Evolutionary conservation across 75 land plant species (phyloP).

Genomic region (Larix kaempferi): DNA sequence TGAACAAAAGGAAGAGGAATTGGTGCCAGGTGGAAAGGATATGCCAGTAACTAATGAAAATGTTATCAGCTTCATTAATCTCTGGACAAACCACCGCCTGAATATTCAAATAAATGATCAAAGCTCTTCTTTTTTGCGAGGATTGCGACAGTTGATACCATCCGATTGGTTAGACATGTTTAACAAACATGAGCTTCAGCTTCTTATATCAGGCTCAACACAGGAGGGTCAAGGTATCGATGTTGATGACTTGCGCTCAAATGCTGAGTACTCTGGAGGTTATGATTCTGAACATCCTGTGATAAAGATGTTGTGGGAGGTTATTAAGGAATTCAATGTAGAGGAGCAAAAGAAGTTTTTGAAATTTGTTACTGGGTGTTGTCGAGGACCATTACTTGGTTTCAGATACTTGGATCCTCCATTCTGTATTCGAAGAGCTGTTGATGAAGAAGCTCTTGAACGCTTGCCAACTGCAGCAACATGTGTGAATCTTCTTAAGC

Average conservation of each 20-base stretch:
- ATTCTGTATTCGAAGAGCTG: constrained; percentile 84
- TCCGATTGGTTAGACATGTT: constrained; percentile 91
- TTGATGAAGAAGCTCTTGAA: constrained; percentile 64
- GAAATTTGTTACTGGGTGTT: constrained; percentile 96
- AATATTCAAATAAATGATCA: constrained; percentile 87
- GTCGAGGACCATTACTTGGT: constrained; percentile 91
- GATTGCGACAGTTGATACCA: constrained; percentile 80
- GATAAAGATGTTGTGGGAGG: constrained; percentile 89
- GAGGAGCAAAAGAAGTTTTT: constrained; percentile 78
- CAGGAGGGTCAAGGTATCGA: constrained; percentile 49
- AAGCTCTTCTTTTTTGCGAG: constrained; percentile 72
- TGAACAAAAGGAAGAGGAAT: constrained; percentile 84
- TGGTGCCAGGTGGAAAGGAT: constrained; percentile 81
- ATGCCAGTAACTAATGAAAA: constrained; percentile 78
- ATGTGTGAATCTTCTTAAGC: constrained; percentile 93
- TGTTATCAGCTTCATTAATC: constrained; percentile 76
- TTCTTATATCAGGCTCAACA: constrained; percentile 83
- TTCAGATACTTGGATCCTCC: constrained; percentile 84
- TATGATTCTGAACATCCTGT: constrained; percentile 83
- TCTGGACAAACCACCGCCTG: constrained; percentile 70
- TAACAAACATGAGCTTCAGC: constrained; percentile 88
- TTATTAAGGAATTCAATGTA: constrained; percentile 56
- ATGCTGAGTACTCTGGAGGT: constrained; percentile 79
- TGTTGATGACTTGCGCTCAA: constrained; percentile 63
- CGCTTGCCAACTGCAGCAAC: constrained; percentile 91